Evolutionary conservation across 768 basidiomycete species (phyloP).

Genomic region (Xanthoconium stramineum): DNA sequence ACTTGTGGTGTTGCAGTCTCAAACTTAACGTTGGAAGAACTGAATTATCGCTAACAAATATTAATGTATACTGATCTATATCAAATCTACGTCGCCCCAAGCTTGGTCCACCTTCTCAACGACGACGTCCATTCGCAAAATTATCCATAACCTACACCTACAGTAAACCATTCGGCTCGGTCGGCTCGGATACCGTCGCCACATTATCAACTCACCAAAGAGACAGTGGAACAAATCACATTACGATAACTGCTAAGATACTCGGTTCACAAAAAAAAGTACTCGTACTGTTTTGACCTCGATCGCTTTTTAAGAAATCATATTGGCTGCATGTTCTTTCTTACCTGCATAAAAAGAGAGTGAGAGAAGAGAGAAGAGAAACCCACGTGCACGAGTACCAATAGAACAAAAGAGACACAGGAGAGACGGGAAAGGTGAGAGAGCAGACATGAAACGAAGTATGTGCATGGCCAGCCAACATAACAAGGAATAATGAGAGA

Average conservation of each 20-base stretch:
- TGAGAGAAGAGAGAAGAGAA: too few species aligned
- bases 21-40: too few species aligned
- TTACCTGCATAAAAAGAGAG: constrained; percentile 34
- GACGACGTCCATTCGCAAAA: background rate
- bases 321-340: constrained; percentile 21
- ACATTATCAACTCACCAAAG: background rate
- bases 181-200: background rate
- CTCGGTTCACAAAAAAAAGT: constrained; percentile 24
- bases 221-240: constrained; percentile 18
- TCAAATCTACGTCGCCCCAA: too few species aligned
- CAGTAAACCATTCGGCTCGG: background rate
- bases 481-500: constrained; percentile 19
- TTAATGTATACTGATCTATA: too few species aligned
- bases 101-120: background rate
- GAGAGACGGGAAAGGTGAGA: background rate
- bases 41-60: too few species aligned
- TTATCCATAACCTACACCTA: too few species aligned
- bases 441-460: constrained; percentile 14
- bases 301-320: constrained; percentile 14
- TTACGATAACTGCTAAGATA: constrained; percentile 27
- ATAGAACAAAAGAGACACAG: constrained; percentile 20
- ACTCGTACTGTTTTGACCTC: constrained; percentile 26
- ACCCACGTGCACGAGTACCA: constrained; percentile 14
- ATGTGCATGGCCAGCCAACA: constrained; percentile 29
- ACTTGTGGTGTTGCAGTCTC: too few species aligned